Evolutionary conservation across 768 basidiomycete species (phyloP).

Genomic region (Boletus insuetus): DNA sequence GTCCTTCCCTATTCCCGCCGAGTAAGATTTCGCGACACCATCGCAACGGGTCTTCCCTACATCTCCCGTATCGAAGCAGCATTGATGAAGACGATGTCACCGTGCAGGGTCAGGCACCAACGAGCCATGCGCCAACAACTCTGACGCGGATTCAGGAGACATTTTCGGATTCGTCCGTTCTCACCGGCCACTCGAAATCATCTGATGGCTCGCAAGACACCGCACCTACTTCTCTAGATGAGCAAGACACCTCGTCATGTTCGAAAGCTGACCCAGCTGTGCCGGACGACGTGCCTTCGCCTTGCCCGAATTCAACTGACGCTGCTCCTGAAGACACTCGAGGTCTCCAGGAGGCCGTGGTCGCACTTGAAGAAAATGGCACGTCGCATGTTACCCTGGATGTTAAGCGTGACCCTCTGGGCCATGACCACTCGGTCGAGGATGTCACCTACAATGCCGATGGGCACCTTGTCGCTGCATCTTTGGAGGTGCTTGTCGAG

Average conservation of each 20-base stretch:
- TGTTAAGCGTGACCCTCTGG: conserved; percentile 37
- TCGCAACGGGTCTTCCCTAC: conserved; percentile 38
- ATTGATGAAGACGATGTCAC: conserved; percentile 63
- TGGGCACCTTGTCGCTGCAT: conserved; percentile 87
- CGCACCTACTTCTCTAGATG: conserved; percentile 48
- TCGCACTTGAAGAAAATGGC: conserved; percentile 50
- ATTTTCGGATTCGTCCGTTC: conserved; percentile 51
- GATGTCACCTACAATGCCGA: conserved; percentile 92
- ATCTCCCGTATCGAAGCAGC: conserved; percentile 35
- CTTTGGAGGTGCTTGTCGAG: conserved; percentile 86
- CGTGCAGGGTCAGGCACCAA: conserved; percentile 45
- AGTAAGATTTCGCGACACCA: conserved; percentile 45
- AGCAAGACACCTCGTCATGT: conserved; percentile 35
- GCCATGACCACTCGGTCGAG: conserved; percentile 77
- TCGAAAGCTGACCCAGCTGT: conserved; percentile 24
- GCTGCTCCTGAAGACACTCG: conserved; percentile 55
- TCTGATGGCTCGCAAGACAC: conserved; percentile 49
- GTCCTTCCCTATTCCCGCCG: conserved; percentile 43
- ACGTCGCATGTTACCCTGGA: conserved; percentile 46
- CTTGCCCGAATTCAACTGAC: conserved; percentile 31
- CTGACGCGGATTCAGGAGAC: conserved; percentile 33
- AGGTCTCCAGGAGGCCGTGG: conserved; percentile 31
- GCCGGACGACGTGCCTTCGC: conserved; percentile 31
- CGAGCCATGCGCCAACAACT: conserved; percentile 18
- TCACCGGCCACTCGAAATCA: conserved; percentile 42